Percentiles rank a stretch among this genome's conserved stretches.
phyloP scores from a whole-genome alignment of 1,139 yeast genomes.

The Pichia sp. region DNA sequence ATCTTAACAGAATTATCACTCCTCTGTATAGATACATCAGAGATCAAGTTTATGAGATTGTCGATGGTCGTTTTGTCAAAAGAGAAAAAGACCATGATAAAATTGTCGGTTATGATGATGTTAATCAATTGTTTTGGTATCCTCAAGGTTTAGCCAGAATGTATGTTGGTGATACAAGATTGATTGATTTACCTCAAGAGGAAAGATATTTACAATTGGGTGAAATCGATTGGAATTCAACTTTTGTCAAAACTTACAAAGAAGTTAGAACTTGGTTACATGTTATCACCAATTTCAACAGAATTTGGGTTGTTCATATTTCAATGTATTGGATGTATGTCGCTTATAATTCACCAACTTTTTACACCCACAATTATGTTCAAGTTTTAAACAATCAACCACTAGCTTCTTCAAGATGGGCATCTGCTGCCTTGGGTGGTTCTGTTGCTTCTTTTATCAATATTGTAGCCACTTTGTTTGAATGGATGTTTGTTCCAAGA shows the following conservation, averaged over 20 bases:
- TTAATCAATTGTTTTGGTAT: conserved; percentile 56
- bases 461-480: conserved; percentile 35
- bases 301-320: conserved; percentile 57
- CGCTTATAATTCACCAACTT: conserved; percentile 41
- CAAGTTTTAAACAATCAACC: conserved; percentile 42
- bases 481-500: conserved; percentile 44
- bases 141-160: conserved; percentile 40
- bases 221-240: conserved; percentile 41
- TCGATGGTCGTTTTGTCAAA: conserved; percentile 32
- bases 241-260: conserved; percentile 44
- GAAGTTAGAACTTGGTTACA: conserved; percentile 58
- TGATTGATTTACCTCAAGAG: conserved; percentile 36
- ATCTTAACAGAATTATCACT: conserved; percentile 60
- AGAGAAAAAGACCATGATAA: conserved; percentile 45
- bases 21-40: conserved; percentile 63
- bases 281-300: conserved; percentile 44
- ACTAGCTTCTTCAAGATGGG: conserved; percentile 36
- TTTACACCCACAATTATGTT: conserved; percentile 43
- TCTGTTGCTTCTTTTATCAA: conserved; percentile 37
- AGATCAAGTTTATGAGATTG: conserved; percentile 37
- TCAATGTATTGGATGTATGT: conserved; percentile 55
- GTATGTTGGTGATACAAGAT: conserved; percentile 26
- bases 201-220: conserved; percentile 39
- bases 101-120: conserved; percentile 55
- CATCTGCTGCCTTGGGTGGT: conserved; percentile 50